These are phyloP conservation scores for Cairneyella variabilis DNA, from an alignment of 495 filamentous ascomycete genomes.

Conservation along the genomic window DNA sequence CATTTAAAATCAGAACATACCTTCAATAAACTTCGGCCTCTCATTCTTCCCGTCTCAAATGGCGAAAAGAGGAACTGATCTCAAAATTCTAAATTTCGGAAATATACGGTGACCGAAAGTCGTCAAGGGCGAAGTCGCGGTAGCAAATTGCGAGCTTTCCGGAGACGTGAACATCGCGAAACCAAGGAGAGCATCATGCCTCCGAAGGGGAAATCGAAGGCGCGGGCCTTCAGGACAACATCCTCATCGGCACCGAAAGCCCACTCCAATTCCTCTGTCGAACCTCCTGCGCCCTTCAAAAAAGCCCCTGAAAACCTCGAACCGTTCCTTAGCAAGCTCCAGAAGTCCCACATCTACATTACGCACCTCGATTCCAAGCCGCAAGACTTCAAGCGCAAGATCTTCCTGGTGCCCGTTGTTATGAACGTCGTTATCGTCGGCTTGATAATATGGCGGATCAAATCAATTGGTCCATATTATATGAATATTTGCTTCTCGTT, in stretches of 20 bases:
- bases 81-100: background rate
- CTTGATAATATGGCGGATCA: slow-evolving; percentile 58
- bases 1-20: no score
- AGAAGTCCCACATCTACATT: slow-evolving; percentile 67
- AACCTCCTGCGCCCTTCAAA: slow-evolving; percentile 59
- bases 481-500: slow-evolving; percentile 52
- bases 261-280: background rate
- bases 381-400: slow-evolving; percentile 62
- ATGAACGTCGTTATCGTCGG: slow-evolving; percentile 61
- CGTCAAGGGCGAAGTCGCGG: background rate
- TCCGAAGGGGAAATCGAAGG: slow-evolving; percentile 19
- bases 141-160: background rate
- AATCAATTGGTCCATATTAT: slow-evolving; percentile 61
- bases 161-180: background rate
- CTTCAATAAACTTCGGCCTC: slow-evolving; percentile 23
- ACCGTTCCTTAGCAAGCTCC: slow-evolving; percentile 59
- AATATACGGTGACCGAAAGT: slow-evolving; percentile 10
- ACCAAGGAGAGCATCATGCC: slow-evolving; percentile 17
- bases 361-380: slow-evolving; percentile 69
- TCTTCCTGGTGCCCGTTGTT: slow-evolving; percentile 67
- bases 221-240: slow-evolving; percentile 14
- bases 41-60: slow-evolving; percentile 19
- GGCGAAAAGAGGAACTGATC: background rate
- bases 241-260: slow-evolving; percentile 6
- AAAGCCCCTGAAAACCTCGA: slow-evolving; percentile 52